Evolutionary conservation across 345 rosid genomes (phyloP), one percentile per base, ranked within the genome.

Genomic region (Rhodamnia argentea): DNA sequence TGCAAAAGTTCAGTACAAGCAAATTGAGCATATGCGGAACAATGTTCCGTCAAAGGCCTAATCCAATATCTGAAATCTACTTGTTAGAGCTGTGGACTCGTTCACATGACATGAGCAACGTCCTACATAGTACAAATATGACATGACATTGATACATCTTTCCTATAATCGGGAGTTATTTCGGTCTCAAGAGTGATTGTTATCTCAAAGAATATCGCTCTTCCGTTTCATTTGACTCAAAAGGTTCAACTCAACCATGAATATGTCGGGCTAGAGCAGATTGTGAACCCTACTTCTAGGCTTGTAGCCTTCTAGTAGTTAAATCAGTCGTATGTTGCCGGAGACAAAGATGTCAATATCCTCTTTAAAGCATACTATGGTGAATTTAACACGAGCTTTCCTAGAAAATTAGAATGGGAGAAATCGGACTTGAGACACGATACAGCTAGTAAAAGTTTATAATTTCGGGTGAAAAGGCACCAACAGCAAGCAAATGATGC

Each of bases 171-270:
- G 3, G 42, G 42, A 1, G 75, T 62, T 62, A 29, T 29, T 29
- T 62, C 5, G 16, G 75, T 62, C 75, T 62, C 7, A 9, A 62
- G 29, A 62, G 75, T 29, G 32, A 3, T 4, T 29, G 15, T 15
- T 86, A 82, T 83, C n/a, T 50, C 27, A 26, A 50, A 29, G 42
- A 26, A 13, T 9, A 26, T 82, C 58, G 27, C 40, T 27, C 32
- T 52, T 24, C 40, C 53, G 26, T 82, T 11, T 1, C 84, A 81
- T 44, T 26, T 23, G 83, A 11, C 16, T 0, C 27, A 15, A 22
- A 87, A 86, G 60, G 83, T 84, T 89, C 84, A 82, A 82, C 29
- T 23, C 52, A 57, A 52, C 3, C 75, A 62, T 29, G 75, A 62
- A 62, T 8, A 62, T 62, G 29, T 62, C 75, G 6, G 29, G 40